These are phyloP conservation scores for Calocybe gangraenosa DNA, from an alignment of 768 basidiomycete genomes.

Conservation along the genomic window DNA sequence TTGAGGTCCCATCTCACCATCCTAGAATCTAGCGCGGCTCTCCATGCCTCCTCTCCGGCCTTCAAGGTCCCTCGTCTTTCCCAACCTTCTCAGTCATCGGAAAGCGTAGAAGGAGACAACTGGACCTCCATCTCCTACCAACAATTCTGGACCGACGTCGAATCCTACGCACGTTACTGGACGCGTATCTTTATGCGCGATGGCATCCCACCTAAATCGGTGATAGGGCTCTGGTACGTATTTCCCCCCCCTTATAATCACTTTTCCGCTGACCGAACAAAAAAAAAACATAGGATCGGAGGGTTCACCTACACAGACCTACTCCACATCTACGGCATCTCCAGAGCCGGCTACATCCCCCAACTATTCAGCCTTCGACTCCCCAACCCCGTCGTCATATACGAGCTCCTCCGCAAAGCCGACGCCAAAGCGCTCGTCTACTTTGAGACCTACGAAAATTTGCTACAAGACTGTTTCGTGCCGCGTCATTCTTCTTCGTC, in stretches of 20 bases:
- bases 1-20: slow-evolving; percentile 49
- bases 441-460: slow-evolving; percentile 40
- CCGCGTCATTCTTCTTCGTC: slow-evolving; percentile 33
- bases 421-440: slow-evolving; percentile 54
- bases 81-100: slow-evolving; percentile 27
- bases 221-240: slow-evolving; percentile 60
- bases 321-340: slow-evolving; percentile 58
- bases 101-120: slow-evolving; percentile 14
- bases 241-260: not conserved
- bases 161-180: slow-evolving; percentile 55
- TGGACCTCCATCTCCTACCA: slow-evolving; percentile 24
- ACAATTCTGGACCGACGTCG: slow-evolving; percentile 53
- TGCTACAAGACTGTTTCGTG: slow-evolving; percentile 34
- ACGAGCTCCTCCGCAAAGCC: slow-evolving; percentile 53
- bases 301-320: slow-evolving; percentile 61
- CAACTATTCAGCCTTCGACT: slow-evolving; percentile 62
- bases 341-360: slow-evolving; percentile 64
- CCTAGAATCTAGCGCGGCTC: slow-evolving; percentile 43
- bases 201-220: slow-evolving; percentile 41
- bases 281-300: slow-evolving; percentile 43
- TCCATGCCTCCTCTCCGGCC: slow-evolving; percentile 39
- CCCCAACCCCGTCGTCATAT: slow-evolving; percentile 54
- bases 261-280: slow-evolving; percentile 5
- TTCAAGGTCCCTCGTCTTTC: slow-evolving; percentile 51
- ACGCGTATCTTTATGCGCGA: slow-evolving; percentile 33